These are phyloP conservation scores for Tuber calosporum DNA, from an alignment of 495 filamentous ascomycete genomes.

Conservation along the genomic window DNA sequence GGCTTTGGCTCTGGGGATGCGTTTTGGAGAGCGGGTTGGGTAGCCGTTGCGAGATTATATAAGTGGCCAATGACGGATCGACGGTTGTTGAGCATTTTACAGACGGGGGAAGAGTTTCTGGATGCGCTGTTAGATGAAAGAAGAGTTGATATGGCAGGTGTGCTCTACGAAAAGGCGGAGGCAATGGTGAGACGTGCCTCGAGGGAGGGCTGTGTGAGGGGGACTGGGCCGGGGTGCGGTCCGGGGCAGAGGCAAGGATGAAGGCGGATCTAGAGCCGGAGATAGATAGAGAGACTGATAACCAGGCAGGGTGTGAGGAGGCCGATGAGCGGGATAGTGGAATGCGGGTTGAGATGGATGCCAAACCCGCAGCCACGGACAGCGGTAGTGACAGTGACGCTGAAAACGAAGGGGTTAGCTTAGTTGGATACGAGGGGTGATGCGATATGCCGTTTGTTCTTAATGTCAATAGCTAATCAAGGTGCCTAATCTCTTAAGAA, in stretches of 20 bases:
- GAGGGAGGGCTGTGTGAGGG: neutral
- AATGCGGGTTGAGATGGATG: neutral
- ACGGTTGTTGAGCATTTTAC: slow-evolving; percentile 25
- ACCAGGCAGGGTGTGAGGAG: neutral
- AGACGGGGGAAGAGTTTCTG: slow-evolving; percentile 25
- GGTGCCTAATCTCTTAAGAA: neutral
- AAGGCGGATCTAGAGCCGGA: neutral
- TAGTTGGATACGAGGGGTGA: neutral
- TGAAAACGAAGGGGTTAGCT: neutral
- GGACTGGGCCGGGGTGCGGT: neutral
- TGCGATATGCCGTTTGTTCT: neutral
- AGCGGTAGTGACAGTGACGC: neutral
- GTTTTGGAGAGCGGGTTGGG: slow-evolving; percentile 26
- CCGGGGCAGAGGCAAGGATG: neutral
- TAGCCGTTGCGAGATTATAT: slow-evolving; percentile 25
- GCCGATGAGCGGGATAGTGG: neutral
- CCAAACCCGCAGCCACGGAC: neutral
- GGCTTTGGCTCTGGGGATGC: slow-evolving; percentile 29
- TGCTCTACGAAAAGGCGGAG: slow-evolving; percentile 19
- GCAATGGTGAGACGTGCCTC: slow-evolving; percentile 10
- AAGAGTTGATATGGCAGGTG: slow-evolving; percentile 16
- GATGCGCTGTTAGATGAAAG: slow-evolving; percentile 18
- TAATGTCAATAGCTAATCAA: neutral
- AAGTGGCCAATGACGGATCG: slow-evolving; percentile 16
- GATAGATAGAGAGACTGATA: neutral